phyloP scores from a whole-genome alignment of 208 protist genomes.

The Trypanosoma rangeli region DNA sequence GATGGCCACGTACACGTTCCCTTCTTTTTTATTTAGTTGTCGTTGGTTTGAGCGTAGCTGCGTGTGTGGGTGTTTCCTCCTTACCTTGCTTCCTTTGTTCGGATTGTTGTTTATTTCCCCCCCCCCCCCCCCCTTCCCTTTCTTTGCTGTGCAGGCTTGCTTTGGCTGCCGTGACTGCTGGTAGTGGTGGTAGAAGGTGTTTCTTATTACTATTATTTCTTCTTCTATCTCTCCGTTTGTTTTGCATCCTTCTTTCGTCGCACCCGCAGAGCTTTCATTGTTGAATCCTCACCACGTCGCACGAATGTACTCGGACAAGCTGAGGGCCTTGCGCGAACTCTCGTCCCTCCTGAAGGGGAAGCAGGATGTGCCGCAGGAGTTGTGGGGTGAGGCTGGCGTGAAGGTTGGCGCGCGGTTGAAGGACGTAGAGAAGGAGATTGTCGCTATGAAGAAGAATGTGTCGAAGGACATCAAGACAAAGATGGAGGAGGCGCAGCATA shows the following conservation, averaged over 20 bases:
- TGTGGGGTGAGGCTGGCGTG: slow-evolving; percentile 60
- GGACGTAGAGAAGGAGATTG: slow-evolving; percentile 91
- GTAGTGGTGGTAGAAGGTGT: neutral
- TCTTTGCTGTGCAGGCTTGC: neutral
- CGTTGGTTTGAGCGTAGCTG: no score
- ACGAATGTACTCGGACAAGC: slow-evolving; percentile 34
- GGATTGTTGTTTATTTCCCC: neutral
- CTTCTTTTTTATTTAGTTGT: no score
- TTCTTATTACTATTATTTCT: slow-evolving; percentile 1
- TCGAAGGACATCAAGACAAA: slow-evolving; percentile 60
- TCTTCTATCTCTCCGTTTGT: neutral
- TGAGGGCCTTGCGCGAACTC: slow-evolving; percentile 65
- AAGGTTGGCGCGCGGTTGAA: slow-evolving; percentile 85
- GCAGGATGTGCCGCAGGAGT: slow-evolving; percentile 41
- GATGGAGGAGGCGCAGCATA: slow-evolving; percentile 50
- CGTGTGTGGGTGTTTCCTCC: no score
- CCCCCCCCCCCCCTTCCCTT: neutral
- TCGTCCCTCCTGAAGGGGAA: slow-evolving; percentile 68
- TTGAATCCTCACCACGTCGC: neutral
- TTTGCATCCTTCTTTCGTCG: neutral
- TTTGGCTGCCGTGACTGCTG: no score
- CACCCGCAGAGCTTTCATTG: neutral
- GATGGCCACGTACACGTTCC: no score
- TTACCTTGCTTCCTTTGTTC: neutral
- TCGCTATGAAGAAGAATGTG: slow-evolving; percentile 60